Percentiles rank a stretch among this genome's conserved stretches.
These are phyloP conservation scores for Stentor coeruleus DNA, from an alignment of 73 alveolate genomes.

Conservation along the genomic window DNA sequence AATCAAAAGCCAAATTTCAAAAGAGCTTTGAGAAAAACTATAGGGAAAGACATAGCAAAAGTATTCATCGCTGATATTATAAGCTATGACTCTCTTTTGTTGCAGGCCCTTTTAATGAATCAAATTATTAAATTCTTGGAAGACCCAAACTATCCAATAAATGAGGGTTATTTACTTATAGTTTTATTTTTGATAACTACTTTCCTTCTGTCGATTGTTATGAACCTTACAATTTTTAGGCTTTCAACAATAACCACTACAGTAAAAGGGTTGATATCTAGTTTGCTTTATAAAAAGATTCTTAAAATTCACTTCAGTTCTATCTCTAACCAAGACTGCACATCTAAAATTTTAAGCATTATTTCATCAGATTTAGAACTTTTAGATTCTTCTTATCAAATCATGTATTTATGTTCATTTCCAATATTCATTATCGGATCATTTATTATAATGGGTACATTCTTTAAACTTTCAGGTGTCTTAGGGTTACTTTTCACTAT, in stretches of 20 bases:
- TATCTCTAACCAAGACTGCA: background rate
- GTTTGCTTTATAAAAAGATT: background rate
- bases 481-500: background rate
- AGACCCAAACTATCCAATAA: background rate
- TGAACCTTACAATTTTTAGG: background rate
- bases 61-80: background rate
- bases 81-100: background rate
- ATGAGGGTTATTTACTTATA: background rate
- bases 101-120: background rate
- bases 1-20: background rate
- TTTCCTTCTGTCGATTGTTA: background rate
- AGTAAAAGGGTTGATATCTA: background rate
- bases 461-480: background rate
- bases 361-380: background rate
- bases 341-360: background rate
- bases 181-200: background rate
- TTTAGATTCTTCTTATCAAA: background rate
- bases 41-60: background rate
- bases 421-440: background rate
- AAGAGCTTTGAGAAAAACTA: background rate
- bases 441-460: background rate
- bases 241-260: background rate
- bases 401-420: background rate
- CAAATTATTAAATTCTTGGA: background rate
- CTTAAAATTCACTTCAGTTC: background rate